Percentiles rank a stretch among this genome's conserved stretches.
Evolutionary conservation across 352 stramenopile genomes (phyloP).

Genomic region (Globisporangium mamillatum): DNA sequence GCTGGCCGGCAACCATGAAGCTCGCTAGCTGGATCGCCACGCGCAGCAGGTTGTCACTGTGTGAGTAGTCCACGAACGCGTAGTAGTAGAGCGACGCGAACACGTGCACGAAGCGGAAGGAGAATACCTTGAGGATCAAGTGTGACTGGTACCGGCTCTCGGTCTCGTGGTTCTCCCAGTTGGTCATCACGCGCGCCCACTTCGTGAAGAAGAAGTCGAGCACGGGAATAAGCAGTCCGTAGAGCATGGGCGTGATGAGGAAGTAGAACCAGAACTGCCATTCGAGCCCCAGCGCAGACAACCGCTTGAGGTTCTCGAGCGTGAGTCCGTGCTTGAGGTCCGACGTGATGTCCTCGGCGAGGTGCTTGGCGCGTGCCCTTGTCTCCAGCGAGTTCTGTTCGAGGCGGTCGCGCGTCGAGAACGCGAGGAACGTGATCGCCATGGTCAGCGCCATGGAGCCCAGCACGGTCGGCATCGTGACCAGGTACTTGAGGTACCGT

Average conservation of each 20-base stretch:
- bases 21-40: slow-evolving; percentile 91
- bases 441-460: slow-evolving; percentile 58
- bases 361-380: slow-evolving; percentile 33
- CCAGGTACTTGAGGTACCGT: slow-evolving; percentile 66
- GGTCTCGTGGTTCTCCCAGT: slow-evolving; percentile 93
- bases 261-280: slow-evolving; percentile 86
- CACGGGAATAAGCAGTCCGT: slow-evolving; percentile 80
- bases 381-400: slow-evolving; percentile 47
- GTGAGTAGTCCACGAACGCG: slow-evolving; percentile 63
- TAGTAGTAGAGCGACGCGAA: slow-evolving; percentile 97
- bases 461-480: slow-evolving; percentile 65
- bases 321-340: slow-evolving; percentile 50
- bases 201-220: slow-evolving; percentile 83
- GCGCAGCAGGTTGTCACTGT: slow-evolving; percentile 70
- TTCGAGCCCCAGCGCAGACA: slow-evolving; percentile 63
- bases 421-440: slow-evolving; percentile 57
- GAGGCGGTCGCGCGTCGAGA: slow-evolving; percentile 77
- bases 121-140: slow-evolving; percentile 98
- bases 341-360: slow-evolving; percentile 46
- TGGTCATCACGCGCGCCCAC: slow-evolving; percentile 88
- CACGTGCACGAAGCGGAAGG: slow-evolving; percentile 97
- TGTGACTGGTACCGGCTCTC: slow-evolving; percentile 83
- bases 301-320: slow-evolving; percentile 47
- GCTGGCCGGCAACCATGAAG: slow-evolving; percentile 93
- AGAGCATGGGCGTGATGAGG: slow-evolving; percentile 80